Percentiles rank a stretch among this genome's conserved stretches.
Conservation (phyloP, 805 yeast species). For the Starmerella lactis-condensi region DNA sequence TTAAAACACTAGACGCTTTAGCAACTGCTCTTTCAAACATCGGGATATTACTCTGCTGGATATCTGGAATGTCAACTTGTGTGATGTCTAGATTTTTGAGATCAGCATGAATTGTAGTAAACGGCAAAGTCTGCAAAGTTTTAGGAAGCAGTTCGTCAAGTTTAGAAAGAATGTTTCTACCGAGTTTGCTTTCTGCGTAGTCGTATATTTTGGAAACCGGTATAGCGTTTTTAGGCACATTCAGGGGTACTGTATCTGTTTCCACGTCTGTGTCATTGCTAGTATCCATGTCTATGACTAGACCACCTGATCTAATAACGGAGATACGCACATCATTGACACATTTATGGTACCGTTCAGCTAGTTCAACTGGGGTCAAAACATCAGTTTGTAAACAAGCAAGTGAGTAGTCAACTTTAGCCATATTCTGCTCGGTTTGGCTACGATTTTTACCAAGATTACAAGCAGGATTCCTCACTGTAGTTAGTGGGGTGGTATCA, state of each 20-base stretch:
- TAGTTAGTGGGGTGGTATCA: no score
- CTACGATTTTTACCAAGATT: constrained; percentile 1
- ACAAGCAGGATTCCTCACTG: constrained; percentile 6
- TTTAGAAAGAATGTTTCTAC: constrained; percentile 46
- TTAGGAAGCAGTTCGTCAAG: constrained; percentile 20
- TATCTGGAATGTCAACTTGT: constrained; percentile 27
- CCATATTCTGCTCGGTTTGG: constrained; percentile 7
- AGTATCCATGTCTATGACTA: no score
- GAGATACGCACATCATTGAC: constrained; percentile 3
- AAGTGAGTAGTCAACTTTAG: constrained; percentile 10
- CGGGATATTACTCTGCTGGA: constrained; percentile 12
- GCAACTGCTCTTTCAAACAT: constrained; percentile 24
- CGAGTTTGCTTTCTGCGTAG: constrained; percentile 53
- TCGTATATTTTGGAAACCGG: constrained; percentile 29
- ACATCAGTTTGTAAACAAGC: constrained; percentile 13
- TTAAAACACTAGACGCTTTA: constrained; percentile 23
- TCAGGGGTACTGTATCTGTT: no score
- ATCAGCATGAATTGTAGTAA: constrained; percentile 7
- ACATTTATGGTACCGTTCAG: constrained; percentile 8
- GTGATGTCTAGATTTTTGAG: constrained; percentile 24
- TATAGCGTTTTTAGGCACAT: neutral
- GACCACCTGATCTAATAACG: no score
- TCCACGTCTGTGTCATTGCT: no score
- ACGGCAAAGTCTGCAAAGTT: constrained; percentile 12
- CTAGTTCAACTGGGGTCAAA: constrained; percentile 7